A percentile compares a stretch with the other conserved stretches of the same genome.
phyloP scores from a whole-genome alignment of 495 filamentous ascomycete genomes.

The Paragyromitra xinjiangensis region DNA sequence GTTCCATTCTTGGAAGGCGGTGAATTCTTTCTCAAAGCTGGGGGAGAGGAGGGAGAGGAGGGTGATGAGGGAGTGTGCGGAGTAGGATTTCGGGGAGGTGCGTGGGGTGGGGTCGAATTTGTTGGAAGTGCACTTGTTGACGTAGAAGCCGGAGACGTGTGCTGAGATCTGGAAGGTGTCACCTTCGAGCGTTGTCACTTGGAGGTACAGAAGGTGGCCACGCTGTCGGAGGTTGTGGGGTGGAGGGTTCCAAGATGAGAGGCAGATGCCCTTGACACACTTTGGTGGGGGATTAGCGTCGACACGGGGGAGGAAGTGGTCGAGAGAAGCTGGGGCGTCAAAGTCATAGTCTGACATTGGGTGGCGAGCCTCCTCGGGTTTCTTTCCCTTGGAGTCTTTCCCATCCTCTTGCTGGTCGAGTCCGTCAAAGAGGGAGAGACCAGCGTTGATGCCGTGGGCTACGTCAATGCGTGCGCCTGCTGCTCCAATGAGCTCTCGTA shows the following conservation, averaged over 20 bases:
- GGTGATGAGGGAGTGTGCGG: slow-evolving; percentile 85
- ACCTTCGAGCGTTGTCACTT: slow-evolving; percentile 86
- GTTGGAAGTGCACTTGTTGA: slow-evolving; percentile 88
- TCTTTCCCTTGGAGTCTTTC: slow-evolving; percentile 60
- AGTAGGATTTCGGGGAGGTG: slow-evolving; percentile 71
- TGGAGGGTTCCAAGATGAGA: slow-evolving; percentile 96
- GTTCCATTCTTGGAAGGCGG: slow-evolving; percentile 78
- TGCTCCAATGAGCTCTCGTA: slow-evolving; percentile 91
- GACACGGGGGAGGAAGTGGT: slow-evolving; percentile 72
- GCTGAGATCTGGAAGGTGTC: slow-evolving; percentile 93
- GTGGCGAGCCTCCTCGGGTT: slow-evolving; percentile 65
- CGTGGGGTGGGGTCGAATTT: slow-evolving; percentile 91
- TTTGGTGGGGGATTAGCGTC: slow-evolving; percentile 74
- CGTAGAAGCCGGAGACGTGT: slow-evolving; percentile 92
- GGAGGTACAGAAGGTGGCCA: slow-evolving; percentile 92
- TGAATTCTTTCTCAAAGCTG: slow-evolving; percentile 78
- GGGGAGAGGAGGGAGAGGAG: slow-evolving; percentile 81
- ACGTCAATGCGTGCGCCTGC: slow-evolving; percentile 86
- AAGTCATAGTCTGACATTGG: slow-evolving; percentile 77
- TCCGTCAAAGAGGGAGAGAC: slow-evolving; percentile 81
- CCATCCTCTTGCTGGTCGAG: slow-evolving; percentile 66
- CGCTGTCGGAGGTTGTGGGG: slow-evolving; percentile 88
- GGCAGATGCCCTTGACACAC: slow-evolving; percentile 84
- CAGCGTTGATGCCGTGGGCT: slow-evolving; percentile 87
- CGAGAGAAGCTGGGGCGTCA: slow-evolving; percentile 70